Evolutionary conservation across 192 early-diverging fungal species (phyloP).

Genomic region (Linnemannia hyalina): DNA sequence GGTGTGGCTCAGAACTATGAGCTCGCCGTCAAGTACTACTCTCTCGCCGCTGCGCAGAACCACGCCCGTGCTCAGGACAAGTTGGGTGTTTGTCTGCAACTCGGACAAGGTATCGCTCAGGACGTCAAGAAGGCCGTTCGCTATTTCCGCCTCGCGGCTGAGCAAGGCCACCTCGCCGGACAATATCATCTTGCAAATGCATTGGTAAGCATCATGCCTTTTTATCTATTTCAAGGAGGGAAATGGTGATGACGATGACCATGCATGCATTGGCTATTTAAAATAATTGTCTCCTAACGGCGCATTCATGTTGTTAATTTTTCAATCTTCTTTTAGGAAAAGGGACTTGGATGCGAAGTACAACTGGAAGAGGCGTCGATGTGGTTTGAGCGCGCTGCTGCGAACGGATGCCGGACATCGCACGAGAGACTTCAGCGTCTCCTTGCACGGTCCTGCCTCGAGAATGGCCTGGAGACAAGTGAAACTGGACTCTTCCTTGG

Average conservation of each 20-base stretch:
- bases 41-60: conserved; percentile 67
- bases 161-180: conserved; percentile 72
- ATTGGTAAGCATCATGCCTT: conserved; percentile 39
- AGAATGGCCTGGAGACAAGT: conserved; percentile 59
- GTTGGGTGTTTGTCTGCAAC: conserved; percentile 66
- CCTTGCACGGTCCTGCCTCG: conserved; percentile 63
- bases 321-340: conserved; percentile 33
- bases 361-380: conserved; percentile 53
- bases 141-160: conserved; percentile 75
- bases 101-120: conserved; percentile 61
- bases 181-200: conserved; percentile 65
- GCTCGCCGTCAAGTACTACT: conserved; percentile 69
- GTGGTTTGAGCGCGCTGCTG: conserved; percentile 61
- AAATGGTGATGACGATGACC: neutral
- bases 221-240: neutral
- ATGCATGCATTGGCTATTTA: neutral
- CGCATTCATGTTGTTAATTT: neutral
- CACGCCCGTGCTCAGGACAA: conserved; percentile 71
- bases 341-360: conserved; percentile 58
- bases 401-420: conserved; percentile 64
- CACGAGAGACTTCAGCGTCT: conserved; percentile 64
- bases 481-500: conserved; percentile 53
- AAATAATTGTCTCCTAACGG: neutral
- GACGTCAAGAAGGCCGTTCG: conserved; percentile 61
- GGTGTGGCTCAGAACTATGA: conserved; percentile 70